A percentile compares a stretch with the other conserved stretches of the same genome.
Evolutionary conservation across 768 basidiomycete species (phyloP).

Genomic region (Russula foetens): DNA sequence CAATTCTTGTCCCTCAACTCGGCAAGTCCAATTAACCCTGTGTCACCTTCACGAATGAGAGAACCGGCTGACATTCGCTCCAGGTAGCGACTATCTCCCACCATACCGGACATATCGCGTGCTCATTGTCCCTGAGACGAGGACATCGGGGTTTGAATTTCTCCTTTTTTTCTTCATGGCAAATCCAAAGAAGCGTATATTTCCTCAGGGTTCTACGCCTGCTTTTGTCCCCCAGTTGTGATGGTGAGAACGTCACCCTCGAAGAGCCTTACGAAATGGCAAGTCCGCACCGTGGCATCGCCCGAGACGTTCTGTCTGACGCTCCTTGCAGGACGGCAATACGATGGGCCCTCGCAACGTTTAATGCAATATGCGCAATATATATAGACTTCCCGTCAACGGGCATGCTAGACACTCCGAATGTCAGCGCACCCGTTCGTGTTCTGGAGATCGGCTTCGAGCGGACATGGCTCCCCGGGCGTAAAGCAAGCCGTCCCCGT

Average conservation of each 20-base stretch:
- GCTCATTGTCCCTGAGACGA: conserved; percentile 33
- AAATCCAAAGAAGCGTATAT: conserved; percentile 5
- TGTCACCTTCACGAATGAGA: not conserved
- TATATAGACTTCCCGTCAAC: not conserved
- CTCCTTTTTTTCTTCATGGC: conserved; percentile 3
- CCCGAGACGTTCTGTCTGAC: not conserved
- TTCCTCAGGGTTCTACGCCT: conserved; percentile 33
- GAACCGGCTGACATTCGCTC: not conserved
- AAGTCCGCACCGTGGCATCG: conserved; percentile 5
- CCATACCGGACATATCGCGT: conserved; percentile 37
- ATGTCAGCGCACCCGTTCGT: not conserved
- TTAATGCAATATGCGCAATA: not conserved
- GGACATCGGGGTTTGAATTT: conserved; percentile 34
- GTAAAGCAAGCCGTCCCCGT: not conserved
- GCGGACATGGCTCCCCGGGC: conserved; percentile 6
- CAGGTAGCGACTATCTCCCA: conserved; percentile 36
- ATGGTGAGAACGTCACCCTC: conserved; percentile 12
- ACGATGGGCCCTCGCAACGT: not conserved
- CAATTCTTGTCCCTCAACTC: conserved; percentile 58
- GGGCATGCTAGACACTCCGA: not conserved
- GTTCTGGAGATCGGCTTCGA: conserved; percentile 4
- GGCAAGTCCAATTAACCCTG: conserved; percentile 31
- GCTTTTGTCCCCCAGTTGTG: conserved; percentile 30
- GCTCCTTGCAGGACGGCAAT: conserved; percentile 8
- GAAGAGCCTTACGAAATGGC: conserved; percentile 28